Evolutionary conservation across 352 stramenopile species (phyloP).

Genomic region (Pythium dissimile): DNA sequence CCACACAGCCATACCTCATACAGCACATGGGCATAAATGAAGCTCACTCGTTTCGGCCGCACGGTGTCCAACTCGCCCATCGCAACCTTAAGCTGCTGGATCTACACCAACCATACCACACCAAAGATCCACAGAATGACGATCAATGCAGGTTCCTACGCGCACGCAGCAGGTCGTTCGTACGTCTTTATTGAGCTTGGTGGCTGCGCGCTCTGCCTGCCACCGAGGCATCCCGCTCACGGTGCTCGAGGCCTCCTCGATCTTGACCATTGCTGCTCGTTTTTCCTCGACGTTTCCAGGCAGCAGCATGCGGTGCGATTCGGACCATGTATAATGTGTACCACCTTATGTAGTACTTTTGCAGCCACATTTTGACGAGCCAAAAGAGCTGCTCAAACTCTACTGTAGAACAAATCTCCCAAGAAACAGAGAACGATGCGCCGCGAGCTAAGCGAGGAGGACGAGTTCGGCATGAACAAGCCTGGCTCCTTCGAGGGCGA

Average conservation of each 20-base stretch:
- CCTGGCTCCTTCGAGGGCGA: constrained; percentile 49
- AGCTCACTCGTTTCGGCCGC: constrained; percentile 59
- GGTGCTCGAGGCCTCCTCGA: constrained; percentile 27
- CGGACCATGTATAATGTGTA: background rate
- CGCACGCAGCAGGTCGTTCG: background rate
- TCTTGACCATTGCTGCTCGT: constrained; percentile 26
- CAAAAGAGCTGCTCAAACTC: background rate
- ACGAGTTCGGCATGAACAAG: constrained; percentile 72
- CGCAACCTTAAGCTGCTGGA: constrained; percentile 72
- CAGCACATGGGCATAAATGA: too few species aligned
- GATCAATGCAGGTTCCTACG: background rate
- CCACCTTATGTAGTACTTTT: constrained; percentile 1
- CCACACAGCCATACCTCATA: background rate
- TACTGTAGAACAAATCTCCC: background rate
- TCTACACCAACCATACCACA: constrained; percentile 28
- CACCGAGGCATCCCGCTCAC: constrained; percentile 28
- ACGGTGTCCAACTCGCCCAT: constrained; percentile 67
- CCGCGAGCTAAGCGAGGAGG: constrained; percentile 40
- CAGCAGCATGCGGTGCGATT: too few species aligned
- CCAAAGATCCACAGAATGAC: background rate
- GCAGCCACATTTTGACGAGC: constrained; percentile 5
- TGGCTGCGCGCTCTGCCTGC: constrained; percentile 38
- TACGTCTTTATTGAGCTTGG: constrained; percentile 44
- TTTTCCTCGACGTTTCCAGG: background rate
- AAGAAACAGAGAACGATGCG: background rate